A percentile compares a stretch with the other conserved stretches of the same genome.
Evolutionary conservation across 2,329 filamentous ascomycete genomes (phyloP).

Genomic region (Leptographium radiaticola): DNA sequence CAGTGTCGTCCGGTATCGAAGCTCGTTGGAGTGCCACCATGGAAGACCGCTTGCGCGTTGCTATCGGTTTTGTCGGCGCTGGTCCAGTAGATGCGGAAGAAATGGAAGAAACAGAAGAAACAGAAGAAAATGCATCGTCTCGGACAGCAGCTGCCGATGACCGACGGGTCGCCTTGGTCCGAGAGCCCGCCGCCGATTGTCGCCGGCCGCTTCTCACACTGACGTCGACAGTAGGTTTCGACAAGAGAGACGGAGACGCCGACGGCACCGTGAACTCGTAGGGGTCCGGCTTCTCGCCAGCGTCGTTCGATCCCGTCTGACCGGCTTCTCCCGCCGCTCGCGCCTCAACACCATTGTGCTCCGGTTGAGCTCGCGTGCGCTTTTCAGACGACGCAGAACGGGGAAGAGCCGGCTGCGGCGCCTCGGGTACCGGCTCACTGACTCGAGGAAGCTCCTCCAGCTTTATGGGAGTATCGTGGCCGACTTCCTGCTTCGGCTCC

Average conservation of each 20-base stretch:
- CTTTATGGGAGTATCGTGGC: not conserved
- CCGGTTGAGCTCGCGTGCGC: conserved; percentile 26
- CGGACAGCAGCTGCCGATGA: not conserved
- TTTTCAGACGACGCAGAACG: conserved; percentile 18
- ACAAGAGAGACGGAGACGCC: conserved; percentile 15
- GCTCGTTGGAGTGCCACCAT: conserved; percentile 25
- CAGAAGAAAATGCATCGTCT: not conserved
- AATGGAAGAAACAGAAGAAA: too few relatives aligned
- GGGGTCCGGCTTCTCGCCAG: conserved; percentile 23
- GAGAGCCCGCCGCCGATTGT: not conserved
- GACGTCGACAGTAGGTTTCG: conserved; percentile 6
- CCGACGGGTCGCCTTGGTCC: conserved; percentile 4
- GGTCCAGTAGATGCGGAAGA: too few relatives aligned
- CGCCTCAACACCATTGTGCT: too few relatives aligned
- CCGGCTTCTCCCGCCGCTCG: not conserved
- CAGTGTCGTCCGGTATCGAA: conserved; percentile 15
- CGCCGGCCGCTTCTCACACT: not conserved
- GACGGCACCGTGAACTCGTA: conserved; percentile 42
- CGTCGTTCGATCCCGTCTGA: not conserved
- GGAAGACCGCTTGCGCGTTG: conserved; percentile 27
- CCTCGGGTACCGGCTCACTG: not conserved
- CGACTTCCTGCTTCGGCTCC: not conserved
- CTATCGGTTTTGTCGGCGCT: conserved; percentile 11
- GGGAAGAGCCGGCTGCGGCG: not conserved
- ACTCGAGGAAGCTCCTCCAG: not conserved